Conservation (phyloP, 371 early-diverging fungal genomes). For the Sanchytrium tribonematis region DNA sequence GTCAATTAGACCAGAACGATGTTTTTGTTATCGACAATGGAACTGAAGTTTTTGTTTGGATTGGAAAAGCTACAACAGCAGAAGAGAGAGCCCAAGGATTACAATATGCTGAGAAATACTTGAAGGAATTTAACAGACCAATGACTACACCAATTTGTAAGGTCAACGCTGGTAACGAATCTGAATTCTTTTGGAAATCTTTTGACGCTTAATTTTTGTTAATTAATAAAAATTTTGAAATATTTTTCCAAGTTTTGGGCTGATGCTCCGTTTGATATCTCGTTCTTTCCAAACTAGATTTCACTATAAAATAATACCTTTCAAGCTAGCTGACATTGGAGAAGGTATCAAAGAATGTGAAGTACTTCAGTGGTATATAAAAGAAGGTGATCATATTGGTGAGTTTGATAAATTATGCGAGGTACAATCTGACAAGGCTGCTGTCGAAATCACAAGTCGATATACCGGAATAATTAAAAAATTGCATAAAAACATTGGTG, state of each 20-base stretch:
- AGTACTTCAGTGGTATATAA: slow-evolving; percentile 65
- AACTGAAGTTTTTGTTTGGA: slow-evolving; percentile 29
- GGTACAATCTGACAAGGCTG: slow-evolving; percentile 90
- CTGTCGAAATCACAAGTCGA: slow-evolving; percentile 84
- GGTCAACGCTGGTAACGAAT: too few relatives aligned
- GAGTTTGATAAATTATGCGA: slow-evolving; percentile 86
- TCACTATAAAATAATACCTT: too few relatives aligned
- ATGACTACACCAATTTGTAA: too few relatives aligned
- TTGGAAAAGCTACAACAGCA: slow-evolving; percentile 24
- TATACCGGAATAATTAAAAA: slow-evolving; percentile 55
- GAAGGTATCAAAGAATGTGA: slow-evolving; percentile 93
- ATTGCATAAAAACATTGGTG: slow-evolving; percentile 52
- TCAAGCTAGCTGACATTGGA: slow-evolving; percentile 79
- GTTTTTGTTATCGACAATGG: slow-evolving; percentile 31
- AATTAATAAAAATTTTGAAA: too few relatives aligned
- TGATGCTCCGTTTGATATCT: too few relatives aligned
- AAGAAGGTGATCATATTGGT: slow-evolving; percentile 54
- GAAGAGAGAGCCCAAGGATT: slow-evolving; percentile 27
- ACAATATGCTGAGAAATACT: slow-evolving; percentile 30
- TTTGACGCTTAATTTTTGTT: too few relatives aligned
- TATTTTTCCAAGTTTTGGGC: too few relatives aligned
- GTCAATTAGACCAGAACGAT: slow-evolving; percentile 23
- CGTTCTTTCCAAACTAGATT: too few relatives aligned
- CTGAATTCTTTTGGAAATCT: too few relatives aligned
- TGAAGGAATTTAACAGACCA: too few relatives aligned